These are phyloP conservation scores for Mortierella claussenii DNA, from an alignment of 192 early-diverging fungal genomes.

Conservation along the genomic window DNA sequence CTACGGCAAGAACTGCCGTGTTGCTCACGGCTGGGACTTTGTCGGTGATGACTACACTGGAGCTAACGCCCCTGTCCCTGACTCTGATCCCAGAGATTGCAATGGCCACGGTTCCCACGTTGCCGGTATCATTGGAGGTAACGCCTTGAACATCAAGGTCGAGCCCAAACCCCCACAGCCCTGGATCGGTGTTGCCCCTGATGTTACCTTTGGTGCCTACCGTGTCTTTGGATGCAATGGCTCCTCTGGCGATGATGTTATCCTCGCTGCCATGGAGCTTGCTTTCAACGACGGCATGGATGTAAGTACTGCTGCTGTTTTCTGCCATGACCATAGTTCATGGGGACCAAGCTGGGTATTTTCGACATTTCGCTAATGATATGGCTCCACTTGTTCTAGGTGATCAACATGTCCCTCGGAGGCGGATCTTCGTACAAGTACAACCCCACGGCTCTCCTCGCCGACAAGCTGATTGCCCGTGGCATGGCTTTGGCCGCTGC, in stretches of 20 bases:
- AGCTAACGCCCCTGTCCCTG: conserved; percentile 42
- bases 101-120: conserved; percentile 64
- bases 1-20: conserved; percentile 63
- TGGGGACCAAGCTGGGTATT: too few relatives aligned
- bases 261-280: conserved; percentile 69
- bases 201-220: conserved; percentile 73
- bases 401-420: too few relatives aligned
- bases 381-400: background rate
- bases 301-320: too few relatives aligned
- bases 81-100: conserved; percentile 62
- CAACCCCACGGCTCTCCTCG: too few relatives aligned
- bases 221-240: conserved; percentile 70
- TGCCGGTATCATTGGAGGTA: conserved; percentile 58
- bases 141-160: conserved; percentile 35
- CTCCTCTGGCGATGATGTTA: conserved; percentile 60
- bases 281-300: conserved; percentile 64
- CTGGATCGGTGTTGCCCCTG: conserved; percentile 78
- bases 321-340: too few relatives aligned
- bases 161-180: conserved; percentile 24
- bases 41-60: conserved; percentile 64
- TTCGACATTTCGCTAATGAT: too few relatives aligned
- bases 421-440: too few relatives aligned
- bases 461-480: too few relatives aligned
- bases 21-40: conserved; percentile 70
- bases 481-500: too few relatives aligned